Evolutionary conservation across 768 basidiomycete species (phyloP).

Genomic region (Candolleomyces aberdarensis): DNA sequence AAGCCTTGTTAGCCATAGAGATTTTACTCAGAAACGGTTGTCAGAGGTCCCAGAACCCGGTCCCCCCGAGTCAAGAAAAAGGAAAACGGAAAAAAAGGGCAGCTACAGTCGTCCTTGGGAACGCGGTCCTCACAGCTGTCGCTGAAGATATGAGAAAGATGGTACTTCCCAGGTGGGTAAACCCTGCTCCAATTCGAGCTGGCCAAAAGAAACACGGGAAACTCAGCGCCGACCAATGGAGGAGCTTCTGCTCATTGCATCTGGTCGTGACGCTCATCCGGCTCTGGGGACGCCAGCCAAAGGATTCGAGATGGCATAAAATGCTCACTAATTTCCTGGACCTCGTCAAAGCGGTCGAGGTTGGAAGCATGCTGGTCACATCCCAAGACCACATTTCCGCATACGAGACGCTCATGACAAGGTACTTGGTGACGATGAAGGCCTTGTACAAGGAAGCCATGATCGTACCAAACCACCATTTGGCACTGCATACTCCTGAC

Average conservation of each 20-base stretch:
- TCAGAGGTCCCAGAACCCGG: no score
- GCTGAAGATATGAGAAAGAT: constrained; percentile 8
- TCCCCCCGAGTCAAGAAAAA: background rate
- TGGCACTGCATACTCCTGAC: constrained; percentile 25
- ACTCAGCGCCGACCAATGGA: constrained; percentile 32
- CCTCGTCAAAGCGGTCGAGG: constrained; percentile 23
- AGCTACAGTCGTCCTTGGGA: background rate
- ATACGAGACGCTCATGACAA: constrained; percentile 20
- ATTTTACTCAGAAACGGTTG: background rate
- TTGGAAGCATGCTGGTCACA: constrained; percentile 17
- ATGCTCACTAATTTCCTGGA: constrained; percentile 26
- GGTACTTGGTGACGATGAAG: constrained; percentile 20
- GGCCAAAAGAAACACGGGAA: constrained; percentile 20
- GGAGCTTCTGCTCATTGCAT: constrained; percentile 20
- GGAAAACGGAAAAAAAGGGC: background rate
- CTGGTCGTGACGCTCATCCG: constrained; percentile 24
- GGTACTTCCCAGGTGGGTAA: constrained; percentile 16
- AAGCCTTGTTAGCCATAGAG: background rate
- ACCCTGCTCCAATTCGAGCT: constrained; percentile 10
- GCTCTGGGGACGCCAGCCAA: constrained; percentile 20
- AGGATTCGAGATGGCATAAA: background rate
- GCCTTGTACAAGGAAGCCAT: constrained; percentile 15
- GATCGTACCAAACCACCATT: constrained; percentile 28
- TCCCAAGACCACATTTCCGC: constrained; percentile 12
- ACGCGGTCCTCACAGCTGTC: background rate